These are phyloP conservation scores for Polyplosphaeria fusca DNA, from an alignment of 495 filamentous ascomycete species.

Conservation along the genomic window DNA sequence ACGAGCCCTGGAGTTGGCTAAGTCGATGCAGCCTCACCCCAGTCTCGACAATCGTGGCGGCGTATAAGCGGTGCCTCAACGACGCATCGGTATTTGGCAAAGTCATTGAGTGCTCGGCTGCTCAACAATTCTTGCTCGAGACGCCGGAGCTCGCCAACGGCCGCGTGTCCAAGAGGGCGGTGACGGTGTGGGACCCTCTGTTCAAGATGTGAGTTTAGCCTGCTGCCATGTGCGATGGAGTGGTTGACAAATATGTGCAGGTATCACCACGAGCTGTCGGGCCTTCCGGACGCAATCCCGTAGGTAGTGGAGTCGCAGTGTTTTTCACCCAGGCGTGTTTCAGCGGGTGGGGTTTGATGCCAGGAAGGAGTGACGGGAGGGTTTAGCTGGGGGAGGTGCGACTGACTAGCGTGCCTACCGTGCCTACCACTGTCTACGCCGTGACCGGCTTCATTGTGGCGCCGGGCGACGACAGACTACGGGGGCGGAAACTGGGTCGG, in stretches of 20 bases:
- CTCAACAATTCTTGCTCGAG: slow-evolving; percentile 37
- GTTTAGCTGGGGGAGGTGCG: background rate
- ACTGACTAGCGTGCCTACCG: no score
- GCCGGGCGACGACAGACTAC: no score
- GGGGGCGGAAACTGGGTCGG: no score
- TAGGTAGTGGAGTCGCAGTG: background rate
- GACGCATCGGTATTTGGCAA: slow-evolving; percentile 36
- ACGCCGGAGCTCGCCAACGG: slow-evolving; percentile 39
- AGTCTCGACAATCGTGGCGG: slow-evolving; percentile 38
- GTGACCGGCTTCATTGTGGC: no score
- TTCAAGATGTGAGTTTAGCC: slow-evolving; percentile 37
- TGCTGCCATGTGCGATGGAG: background rate
- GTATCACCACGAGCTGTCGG: slow-evolving; percentile 42
- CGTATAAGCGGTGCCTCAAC: slow-evolving; percentile 39
- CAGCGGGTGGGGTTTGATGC: background rate
- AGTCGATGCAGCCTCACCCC: slow-evolving; percentile 37
- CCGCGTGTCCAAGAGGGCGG: slow-evolving; percentile 34
- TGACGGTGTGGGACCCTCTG: slow-evolving; percentile 44
- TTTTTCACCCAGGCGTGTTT: background rate
- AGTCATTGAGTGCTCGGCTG: slow-evolving; percentile 40
- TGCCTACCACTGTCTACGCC: no score
- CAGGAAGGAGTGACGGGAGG: no score
- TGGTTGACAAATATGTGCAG: background rate
- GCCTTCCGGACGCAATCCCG: slow-evolving; percentile 40
- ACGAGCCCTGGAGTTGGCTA: background rate